Evolutionary conservation across 805 yeast species (phyloP), one percentile per base, ranked within the genome.

Genomic region (Suhomyces sp.): DNA sequence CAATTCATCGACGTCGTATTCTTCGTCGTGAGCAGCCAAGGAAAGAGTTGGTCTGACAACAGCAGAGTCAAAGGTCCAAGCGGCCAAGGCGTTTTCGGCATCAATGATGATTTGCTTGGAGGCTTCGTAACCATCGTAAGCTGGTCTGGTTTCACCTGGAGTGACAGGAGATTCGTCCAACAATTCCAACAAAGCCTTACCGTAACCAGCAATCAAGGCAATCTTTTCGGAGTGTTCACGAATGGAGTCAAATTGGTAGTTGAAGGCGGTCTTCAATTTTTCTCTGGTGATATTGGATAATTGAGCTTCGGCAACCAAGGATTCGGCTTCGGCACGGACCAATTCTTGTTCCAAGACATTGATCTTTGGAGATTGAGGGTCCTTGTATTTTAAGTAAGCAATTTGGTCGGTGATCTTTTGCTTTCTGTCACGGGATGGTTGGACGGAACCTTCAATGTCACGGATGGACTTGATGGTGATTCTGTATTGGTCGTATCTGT

Each of bases 321-420:
- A 88, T 73, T 93, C 98, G 49, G 98, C 98, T 76, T 91, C 98
- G 34, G 98, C 97, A 70, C 98, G 83, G 50, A 93, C 98, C 63
- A 93, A 79, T 72, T 93, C 98, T 74, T 93, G 98, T 76, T 91
- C 98, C 65, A 91, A 79, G 36, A 90, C 91, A 48, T 86, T 81
- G 50, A 91, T 85, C 76, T 91, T 91, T 64, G 96, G 95, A 36
- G 96, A 88, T 70, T 85, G 88, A 46, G 98, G 98, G 68, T 91
- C 98, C 77, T 91, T 91, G 77, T 93, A 93, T 74, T 93, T 93
- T 70, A 91, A 79, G 70, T 87, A 88, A 46, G 98, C 98, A 70
- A 91, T 91, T 72, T 90, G 90, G 67, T 91, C 96, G 49, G 98
- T 88, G 65, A 91, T 86, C 72, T 90, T 90, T 65, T 87, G 95